Evolutionary conservation across 2,329 filamentous ascomycete genomes (phyloP).

Genomic region (Hymenoscyphus salicellus): DNA sequence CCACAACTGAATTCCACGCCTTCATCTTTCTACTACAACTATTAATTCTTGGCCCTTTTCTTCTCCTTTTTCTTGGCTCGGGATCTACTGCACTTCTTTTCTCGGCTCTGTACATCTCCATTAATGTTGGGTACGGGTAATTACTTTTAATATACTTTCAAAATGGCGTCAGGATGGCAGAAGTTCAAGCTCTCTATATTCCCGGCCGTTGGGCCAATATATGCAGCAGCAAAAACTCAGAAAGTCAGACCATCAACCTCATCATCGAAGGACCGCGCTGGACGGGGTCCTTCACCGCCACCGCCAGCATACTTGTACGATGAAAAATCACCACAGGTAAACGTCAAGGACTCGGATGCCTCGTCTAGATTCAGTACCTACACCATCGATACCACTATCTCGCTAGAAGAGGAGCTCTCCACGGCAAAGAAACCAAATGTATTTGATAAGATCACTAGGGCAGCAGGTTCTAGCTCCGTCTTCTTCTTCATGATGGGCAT

Average conservation of each 20-base stretch:
- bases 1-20: not conserved
- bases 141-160: slow-evolving; percentile 3
- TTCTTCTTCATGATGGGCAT: slow-evolving; percentile 36
- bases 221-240: slow-evolving; percentile 22
- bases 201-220: slow-evolving; percentile 16
- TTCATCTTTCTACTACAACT: not conserved
- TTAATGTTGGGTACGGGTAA: not conserved
- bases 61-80: not conserved
- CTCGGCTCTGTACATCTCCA: not conserved
- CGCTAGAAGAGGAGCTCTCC: slow-evolving; percentile 7
- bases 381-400: not conserved
- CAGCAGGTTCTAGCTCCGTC: slow-evolving; percentile 31
- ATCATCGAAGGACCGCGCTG: not conserved
- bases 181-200: slow-evolving; percentile 19
- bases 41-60: not conserved
- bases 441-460: slow-evolving; percentile 32
- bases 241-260: slow-evolving; percentile 6
- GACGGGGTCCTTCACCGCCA: slow-evolving; percentile 4
- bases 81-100: not conserved
- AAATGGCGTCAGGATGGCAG: slow-evolving; percentile 17
- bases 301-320: slow-evolving; percentile 12
- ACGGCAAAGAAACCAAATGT: slow-evolving; percentile 17
- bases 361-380: not conserved
- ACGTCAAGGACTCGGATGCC: not conserved
- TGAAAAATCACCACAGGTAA: not conserved